A percentile compares a stretch with the other conserved stretches of the same genome.
These are phyloP conservation scores for Eimeria necatrix DNA, from an alignment of 169 alveolate genomes.

Conservation along the genomic window DNA sequence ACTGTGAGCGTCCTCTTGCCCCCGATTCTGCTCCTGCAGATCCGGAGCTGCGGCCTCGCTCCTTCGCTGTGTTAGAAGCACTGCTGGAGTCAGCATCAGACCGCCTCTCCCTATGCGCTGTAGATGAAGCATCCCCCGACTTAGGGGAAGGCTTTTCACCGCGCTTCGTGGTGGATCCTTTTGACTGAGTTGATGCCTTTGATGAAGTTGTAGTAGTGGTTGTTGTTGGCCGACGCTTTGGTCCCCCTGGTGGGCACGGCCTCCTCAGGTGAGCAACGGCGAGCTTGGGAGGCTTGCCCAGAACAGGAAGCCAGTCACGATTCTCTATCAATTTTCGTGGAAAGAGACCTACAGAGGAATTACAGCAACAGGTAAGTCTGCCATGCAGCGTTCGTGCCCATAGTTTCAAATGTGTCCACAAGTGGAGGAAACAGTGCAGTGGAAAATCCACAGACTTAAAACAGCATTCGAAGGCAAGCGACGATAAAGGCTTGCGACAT, in stretches of 20 bases:
- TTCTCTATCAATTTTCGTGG: slow-evolving; percentile 12
- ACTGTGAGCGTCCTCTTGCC: background rate
- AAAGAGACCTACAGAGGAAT: slow-evolving; percentile 24
- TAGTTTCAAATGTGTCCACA: too few relatives aligned
- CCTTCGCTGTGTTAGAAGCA: background rate
- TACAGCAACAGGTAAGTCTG: background rate
- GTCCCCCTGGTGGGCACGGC: slow-evolving; percentile 63
- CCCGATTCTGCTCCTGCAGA: background rate
- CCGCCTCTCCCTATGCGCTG: slow-evolving; percentile 16
- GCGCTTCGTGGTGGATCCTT: background rate
- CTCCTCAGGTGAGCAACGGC: slow-evolving; percentile 73
- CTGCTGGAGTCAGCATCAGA: background rate
- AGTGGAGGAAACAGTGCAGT: too few relatives aligned
- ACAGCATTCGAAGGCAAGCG: too few relatives aligned
- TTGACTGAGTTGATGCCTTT: slow-evolving; percentile 5
- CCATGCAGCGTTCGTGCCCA: too few relatives aligned
- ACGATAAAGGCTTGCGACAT: too few relatives aligned
- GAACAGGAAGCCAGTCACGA: slow-evolving; percentile 74
- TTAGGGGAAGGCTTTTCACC: background rate
- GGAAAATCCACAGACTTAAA: too few relatives aligned
- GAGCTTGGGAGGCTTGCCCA: slow-evolving; percentile 70
- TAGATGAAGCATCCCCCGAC: background rate
- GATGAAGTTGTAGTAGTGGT: slow-evolving; percentile 4
- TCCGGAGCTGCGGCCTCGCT: background rate
- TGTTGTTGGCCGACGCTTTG: slow-evolving; percentile 23